Evolutionary conservation across 176 grass and related monocot genomes (phyloP).

Genomic region (Triticum turgidum): DNA sequence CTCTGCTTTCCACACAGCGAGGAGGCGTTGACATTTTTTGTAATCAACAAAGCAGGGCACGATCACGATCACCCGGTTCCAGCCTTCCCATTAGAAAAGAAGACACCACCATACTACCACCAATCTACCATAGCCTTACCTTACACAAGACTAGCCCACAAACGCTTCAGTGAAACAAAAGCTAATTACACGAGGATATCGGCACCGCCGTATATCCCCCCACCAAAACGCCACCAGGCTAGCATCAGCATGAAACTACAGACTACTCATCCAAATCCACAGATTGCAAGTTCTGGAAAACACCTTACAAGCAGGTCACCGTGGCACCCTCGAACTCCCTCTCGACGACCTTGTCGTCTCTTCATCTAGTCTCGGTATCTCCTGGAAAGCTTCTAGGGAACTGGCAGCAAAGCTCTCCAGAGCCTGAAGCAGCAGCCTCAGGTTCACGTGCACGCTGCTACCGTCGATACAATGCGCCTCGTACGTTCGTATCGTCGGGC

Average conservation of each 20-base stretch:
- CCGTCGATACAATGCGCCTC: slow-evolving; percentile 39
- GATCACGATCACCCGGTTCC: slow-evolving; percentile 6
- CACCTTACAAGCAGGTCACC: background rate
- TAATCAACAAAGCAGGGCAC: background rate
- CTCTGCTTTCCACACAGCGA: background rate
- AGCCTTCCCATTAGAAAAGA: background rate
- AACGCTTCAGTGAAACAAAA: slow-evolving; percentile 22
- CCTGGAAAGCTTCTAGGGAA: slow-evolving; percentile 62
- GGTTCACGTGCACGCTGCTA: slow-evolving; percentile 47
- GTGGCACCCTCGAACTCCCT: slow-evolving; percentile 32
- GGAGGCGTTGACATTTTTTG: background rate
- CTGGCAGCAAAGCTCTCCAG: slow-evolving; percentile 48
- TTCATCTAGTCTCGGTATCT: slow-evolving; percentile 42
- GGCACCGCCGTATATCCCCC: background rate
- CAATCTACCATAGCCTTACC: background rate
- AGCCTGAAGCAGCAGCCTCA: slow-evolving; percentile 55
- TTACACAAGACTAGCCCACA: slow-evolving; percentile 3
- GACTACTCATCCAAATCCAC: background rate
- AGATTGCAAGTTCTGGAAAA: background rate
- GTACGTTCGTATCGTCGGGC: slow-evolving; percentile 2
- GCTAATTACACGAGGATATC: slow-evolving; percentile 13
- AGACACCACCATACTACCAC: background rate
- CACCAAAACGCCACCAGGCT: slow-evolving; percentile 8
- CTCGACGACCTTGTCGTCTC: background rate
- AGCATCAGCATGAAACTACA: background rate